These are phyloP conservation scores for Gracilariopsis chorda DNA, from an alignment of 23 red algal species.

Conservation along the genomic window DNA sequence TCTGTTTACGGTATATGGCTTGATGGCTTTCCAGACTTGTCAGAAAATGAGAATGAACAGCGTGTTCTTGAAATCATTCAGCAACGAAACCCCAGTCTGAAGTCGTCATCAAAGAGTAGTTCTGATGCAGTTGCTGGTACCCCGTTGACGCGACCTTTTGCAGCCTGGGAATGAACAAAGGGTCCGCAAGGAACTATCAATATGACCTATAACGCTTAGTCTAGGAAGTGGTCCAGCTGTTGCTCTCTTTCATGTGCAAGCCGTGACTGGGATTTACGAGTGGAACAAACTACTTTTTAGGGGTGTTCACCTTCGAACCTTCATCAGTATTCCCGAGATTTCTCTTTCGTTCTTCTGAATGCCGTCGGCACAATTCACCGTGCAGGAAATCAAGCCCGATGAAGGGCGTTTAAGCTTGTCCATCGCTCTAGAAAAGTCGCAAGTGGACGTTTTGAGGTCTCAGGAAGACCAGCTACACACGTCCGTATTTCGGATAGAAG, in stretches of 20 bases:
- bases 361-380: constrained; percentile 1
- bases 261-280: constrained; percentile 11
- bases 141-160: constrained; percentile 19
- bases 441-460: constrained; percentile 11
- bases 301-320: constrained; percentile 5
- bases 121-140: not conserved
- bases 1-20: constrained; percentile 14
- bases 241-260: not conserved
- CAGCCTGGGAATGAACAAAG: constrained; percentile 34
- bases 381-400: not conserved
- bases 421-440: constrained; percentile 7
- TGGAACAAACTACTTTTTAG: constrained; percentile 21
- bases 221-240: constrained; percentile 24
- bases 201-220: constrained; percentile 13
- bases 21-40: constrained; percentile 24
- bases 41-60: too few relatives aligned
- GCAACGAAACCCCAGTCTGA: not conserved
- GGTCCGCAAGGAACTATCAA: constrained; percentile 27
- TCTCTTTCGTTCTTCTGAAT: constrained; percentile 15
- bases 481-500: constrained; percentile 2
- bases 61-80: not conserved
- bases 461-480: constrained; percentile 11
- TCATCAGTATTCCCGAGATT: constrained; percentile 11
- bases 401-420: not conserved
- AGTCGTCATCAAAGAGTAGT: not conserved